Base-by-base conservation (phyloP, 1,284 basidiomycete genomes). In the Naganishia sp. region DNA sequence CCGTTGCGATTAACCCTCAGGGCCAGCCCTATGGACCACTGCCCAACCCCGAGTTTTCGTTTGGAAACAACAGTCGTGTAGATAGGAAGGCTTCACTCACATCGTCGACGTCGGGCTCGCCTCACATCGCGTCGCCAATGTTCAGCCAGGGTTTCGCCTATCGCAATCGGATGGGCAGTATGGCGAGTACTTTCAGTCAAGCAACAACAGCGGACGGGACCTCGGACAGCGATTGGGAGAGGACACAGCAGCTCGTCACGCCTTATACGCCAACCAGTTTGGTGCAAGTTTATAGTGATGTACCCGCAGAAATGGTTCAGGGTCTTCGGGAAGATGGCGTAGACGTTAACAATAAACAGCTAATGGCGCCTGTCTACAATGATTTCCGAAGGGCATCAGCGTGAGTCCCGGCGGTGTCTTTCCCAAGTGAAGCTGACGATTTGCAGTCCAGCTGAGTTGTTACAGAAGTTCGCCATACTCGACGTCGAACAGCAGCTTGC, bases 121-220 rank as follows among this genome's bases (percentile, higher is more conserved):
- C 32, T 28, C 51, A 35, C 50, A 49, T 46, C 43, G 45, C 25
- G 28, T 58, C 51, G 23, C 64, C 21, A 28, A 32, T 6, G 35
- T 25, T 49, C 21, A 51, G 2, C 45, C 23, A 41, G 6, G 39
- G 50, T n/a, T 25, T 17, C 32, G 31, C 41, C 17, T 67, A 63
- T 31, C 62, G 67, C 13, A 43, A 64, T 21, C 56, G 67, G 32
- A 56, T 68, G n/a, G 67, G 67, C 25, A 68, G 67, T 28, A 57
- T 68, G 57, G 63, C 67, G 21, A 68, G 67, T 43, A 63, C 55
- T 3, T 43, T 68, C 23, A 68, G 67, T 53, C 63, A 65, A 52
- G 67, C 55, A 6, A 68, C 66, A 17, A 67, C 62, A 23, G 49
- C 54, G 6, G 53, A 63, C n/a, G 63, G 46, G n/a, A 35, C 53